A percentile compares a stretch with the other conserved stretches of the same genome.
Conservation (phyloP, 2,329 filamentous ascomycete species). For the Hypoxylon sp. region DNA sequence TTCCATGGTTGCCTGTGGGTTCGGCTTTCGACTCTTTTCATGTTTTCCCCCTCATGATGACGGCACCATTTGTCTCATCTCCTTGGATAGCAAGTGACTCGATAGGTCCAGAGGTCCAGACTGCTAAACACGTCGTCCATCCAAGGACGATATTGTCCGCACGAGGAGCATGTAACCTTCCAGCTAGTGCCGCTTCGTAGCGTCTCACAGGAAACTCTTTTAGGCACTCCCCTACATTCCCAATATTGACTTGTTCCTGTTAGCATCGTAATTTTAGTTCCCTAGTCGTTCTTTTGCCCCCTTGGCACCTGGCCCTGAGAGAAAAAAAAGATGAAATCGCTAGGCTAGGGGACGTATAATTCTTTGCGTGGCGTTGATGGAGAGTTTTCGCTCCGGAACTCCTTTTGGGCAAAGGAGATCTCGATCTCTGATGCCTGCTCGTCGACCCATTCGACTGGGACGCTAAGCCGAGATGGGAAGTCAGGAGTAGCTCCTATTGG, state of each 20-base stretch:
- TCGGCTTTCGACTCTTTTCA: constrained; percentile 8
- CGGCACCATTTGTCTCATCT: background rate
- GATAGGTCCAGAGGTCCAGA: background rate
- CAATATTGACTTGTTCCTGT: background rate
- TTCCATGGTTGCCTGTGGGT: constrained; percentile 5
- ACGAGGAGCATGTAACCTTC: background rate
- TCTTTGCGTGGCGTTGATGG: background rate
- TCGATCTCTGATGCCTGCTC: background rate
- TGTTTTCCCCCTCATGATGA: constrained; percentile 12
- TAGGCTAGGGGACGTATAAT: background rate
- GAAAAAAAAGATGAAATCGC: background rate
- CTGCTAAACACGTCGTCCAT: background rate
- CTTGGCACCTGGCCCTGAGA: background rate
- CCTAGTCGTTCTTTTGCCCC: background rate
- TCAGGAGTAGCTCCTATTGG: constrained; percentile 31
- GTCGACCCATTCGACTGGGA: background rate
- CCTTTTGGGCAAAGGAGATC: constrained; percentile 2
- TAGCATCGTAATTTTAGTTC: background rate
- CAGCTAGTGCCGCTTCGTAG: background rate
- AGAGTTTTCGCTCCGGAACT: constrained; percentile 18
- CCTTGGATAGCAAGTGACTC: no score
- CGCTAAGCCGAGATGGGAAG: background rate
- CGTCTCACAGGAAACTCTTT: background rate
- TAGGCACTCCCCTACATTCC: background rate
- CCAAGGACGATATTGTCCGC: background rate